phyloP scores from a whole-genome alignment of 805 yeast species.

The Lipomyces japonicus region DNA sequence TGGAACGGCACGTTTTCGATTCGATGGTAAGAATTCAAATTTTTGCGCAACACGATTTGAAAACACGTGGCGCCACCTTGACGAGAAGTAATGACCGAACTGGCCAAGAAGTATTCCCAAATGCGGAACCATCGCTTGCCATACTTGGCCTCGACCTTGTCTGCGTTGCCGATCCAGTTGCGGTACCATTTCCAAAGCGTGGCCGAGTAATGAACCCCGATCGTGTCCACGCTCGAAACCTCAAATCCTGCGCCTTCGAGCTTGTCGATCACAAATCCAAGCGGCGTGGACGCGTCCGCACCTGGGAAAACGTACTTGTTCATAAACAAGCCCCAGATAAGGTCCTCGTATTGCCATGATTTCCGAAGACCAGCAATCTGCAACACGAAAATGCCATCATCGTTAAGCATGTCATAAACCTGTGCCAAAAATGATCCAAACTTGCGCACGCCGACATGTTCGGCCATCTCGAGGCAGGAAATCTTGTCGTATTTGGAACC shows the following conservation, averaged over 20 bases:
- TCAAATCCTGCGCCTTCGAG: conserved; percentile 86
- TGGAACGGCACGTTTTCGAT: conserved; percentile 75
- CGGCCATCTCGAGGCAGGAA: conserved; percentile 92
- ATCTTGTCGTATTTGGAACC: conserved; percentile 68
- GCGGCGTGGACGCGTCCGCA: conserved; percentile 93
- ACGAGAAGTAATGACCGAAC: conserved; percentile 78
- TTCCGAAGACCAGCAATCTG: conserved; percentile 91
- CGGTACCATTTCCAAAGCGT: conserved; percentile 93
- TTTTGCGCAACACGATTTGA: conserved; percentile 88
- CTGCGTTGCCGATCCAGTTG: conserved; percentile 85
- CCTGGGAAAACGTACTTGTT: conserved; percentile 96
- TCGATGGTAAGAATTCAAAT: conserved; percentile 78
- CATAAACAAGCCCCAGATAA: conserved; percentile 93
- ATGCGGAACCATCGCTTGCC: conserved; percentile 89
- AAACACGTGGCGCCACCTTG: conserved; percentile 91
- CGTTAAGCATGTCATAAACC: conserved; percentile 82
- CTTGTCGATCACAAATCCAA: conserved; percentile 71
- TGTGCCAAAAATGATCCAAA: conserved; percentile 71
- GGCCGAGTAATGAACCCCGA: conserved; percentile 89
- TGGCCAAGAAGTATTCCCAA: conserved; percentile 86
- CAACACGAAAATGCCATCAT: conserved; percentile 81
- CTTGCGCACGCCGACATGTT: conserved; percentile 90
- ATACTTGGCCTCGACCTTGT: conserved; percentile 68
- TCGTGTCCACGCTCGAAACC: conserved; percentile 75
- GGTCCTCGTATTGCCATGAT: conserved; percentile 91